A percentile compares a stretch with the other conserved stretches of the same genome.
Evolutionary conservation across 2,329 filamentous ascomycete species (phyloP).

Genomic region (Beauveria brongniartii): DNA sequence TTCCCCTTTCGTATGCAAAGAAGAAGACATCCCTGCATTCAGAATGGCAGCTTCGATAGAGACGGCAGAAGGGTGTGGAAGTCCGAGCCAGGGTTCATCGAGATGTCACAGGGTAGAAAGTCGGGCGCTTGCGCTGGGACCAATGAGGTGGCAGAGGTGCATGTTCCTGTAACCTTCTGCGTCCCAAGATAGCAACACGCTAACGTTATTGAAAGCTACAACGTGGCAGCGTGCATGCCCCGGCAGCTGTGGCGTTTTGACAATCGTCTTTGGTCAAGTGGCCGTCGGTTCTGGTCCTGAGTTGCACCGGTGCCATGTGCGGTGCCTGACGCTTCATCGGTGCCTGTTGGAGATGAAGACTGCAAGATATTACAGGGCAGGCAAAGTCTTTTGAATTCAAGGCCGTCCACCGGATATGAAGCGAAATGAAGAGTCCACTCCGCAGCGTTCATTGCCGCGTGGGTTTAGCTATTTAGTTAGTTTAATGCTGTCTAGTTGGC

Average conservation of each 20-base stretch:
- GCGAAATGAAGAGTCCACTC: not conserved
- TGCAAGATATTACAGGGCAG: not conserved
- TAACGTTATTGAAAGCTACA: conserved; percentile 3
- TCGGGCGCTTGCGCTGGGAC: conserved; percentile 3
- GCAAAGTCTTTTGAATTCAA: not conserved
- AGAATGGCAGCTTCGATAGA: not conserved
- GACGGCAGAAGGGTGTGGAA: not conserved
- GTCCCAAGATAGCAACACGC: conserved; percentile 12
- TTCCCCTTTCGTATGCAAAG: not conserved
- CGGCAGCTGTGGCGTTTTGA: not conserved
- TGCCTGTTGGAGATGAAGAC: not conserved
- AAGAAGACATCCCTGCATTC: not conserved
- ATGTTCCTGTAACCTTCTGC: conserved; percentile 5
- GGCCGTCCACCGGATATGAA: not conserved
- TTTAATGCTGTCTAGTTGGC: not conserved
- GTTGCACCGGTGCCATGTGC: not conserved
- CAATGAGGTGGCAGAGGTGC: conserved; percentile 4
- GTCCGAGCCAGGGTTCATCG: not conserved
- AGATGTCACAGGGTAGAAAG: not conserved
- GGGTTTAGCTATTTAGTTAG: too few species aligned
- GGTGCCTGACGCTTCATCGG: not conserved
- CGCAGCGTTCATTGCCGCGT: not conserved
- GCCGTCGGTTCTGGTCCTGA: not conserved
- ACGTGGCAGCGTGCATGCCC: not conserved
- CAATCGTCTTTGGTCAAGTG: not conserved